Evolutionary conservation across 2,329 filamentous ascomycete genomes (phyloP), one percentile per base, ranked within the genome.

Genomic region (Pseudopyricularia javanii): DNA sequence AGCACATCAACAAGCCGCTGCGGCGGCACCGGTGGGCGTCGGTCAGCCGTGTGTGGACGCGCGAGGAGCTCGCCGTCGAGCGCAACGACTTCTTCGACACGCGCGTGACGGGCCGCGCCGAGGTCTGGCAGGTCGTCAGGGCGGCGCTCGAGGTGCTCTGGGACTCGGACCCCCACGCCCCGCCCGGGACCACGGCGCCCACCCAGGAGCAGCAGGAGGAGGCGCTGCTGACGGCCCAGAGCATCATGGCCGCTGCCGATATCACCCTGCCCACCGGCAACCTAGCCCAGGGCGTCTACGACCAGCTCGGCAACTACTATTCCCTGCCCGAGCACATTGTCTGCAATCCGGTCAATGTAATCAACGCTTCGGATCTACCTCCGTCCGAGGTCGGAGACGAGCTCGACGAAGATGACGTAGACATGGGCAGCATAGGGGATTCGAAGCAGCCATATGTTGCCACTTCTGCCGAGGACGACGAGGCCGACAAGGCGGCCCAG

Each of bases 81-180:
- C 79, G 91, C 49, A 71, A 70, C 49, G 89, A 89, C 56, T 96
- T 94, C 73, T 97, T 95, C 67, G 90, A 96, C 56, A 96, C 91
- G 1, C 75, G 89, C 48, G 88, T 94, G 15, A 86, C 85, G 0
- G 89, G 89, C 2, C 76, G 81, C 4, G 62, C 76, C 4, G 88
- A 95, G 66, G 78, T 93, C 26, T 97, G 91, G 91, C 80, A 80
- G 59, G 84, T 87, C 0, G 67, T 96, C 14, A 76, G 77, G 47
- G 72, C 81, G 1, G 85, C 83, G 0, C 74, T 89, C 17, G 78
- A 86, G 56, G 70, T 87, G 7, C 65, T 95, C 56, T 85, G 85
- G 70, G 74, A 75, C 11, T 72, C 75, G 0, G 40, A 45, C 40
- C 40, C 40, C 20, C 14, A 45, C 8, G 74, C 30, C 32, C 49